Conservation (phyloP, 805 yeast species). For the Barnettozyma vustinii region DNA sequence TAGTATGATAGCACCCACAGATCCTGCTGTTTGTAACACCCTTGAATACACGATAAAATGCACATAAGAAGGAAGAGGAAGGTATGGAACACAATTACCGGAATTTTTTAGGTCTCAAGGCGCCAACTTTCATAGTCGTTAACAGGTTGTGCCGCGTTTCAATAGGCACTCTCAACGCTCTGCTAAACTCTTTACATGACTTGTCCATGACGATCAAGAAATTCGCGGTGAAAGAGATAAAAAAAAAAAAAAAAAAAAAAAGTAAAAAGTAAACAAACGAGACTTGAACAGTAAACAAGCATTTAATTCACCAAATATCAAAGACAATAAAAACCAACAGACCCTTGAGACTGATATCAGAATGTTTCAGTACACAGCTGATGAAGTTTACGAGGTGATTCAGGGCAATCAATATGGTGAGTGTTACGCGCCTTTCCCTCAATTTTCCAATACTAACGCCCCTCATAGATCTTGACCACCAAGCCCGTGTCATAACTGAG, state of each 20-base stretch:
- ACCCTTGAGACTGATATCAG: background rate
- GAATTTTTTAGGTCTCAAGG: too few species aligned
- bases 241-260: background rate
- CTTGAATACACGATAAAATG: background rate
- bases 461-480: slow-evolving; percentile 16
- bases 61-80: background rate
- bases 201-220: too few species aligned
- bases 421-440: background rate
- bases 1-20: slow-evolving; percentile 21
- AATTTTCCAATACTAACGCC: slow-evolving; percentile 1
- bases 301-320: background rate
- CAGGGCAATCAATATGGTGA: slow-evolving; percentile 11
- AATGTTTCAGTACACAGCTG: slow-evolving; percentile 19
- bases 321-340: background rate
- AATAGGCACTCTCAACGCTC: too few species aligned
- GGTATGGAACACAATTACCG: too few species aligned
- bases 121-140: too few species aligned
- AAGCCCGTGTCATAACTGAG: slow-evolving; percentile 20
- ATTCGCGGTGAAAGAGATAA: background rate
- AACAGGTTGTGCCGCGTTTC: too few species aligned
- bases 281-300: background rate
- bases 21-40: background rate
- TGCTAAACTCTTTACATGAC: too few species aligned
- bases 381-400: slow-evolving; percentile 10
- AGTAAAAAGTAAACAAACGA: slow-evolving; percentile 9